Evolutionary conservation across 2,329 filamentous ascomycete genomes (phyloP).

Genomic region (Hymenoscyphus scutula): DNA sequence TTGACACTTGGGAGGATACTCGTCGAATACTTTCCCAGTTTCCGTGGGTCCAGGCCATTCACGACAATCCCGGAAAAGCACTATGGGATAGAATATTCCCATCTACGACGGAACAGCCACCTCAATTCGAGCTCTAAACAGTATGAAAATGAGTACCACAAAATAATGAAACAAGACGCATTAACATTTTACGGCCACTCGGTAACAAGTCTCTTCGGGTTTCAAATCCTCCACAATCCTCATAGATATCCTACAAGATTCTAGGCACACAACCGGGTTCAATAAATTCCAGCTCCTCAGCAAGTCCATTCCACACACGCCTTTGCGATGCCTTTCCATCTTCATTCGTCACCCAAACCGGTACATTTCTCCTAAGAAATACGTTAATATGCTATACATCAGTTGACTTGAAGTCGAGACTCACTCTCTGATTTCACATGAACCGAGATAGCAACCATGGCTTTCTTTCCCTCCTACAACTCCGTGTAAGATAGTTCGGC

Average conservation of each 20-base stretch:
- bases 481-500: constrained; percentile 33
- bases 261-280: constrained; percentile 26
- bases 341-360: constrained; percentile 24
- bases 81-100: background rate
- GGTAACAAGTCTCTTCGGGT: no score
- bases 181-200: no score
- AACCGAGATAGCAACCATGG: constrained; percentile 25
- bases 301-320: constrained; percentile 33
- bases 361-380: background rate
- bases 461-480: constrained; percentile 30
- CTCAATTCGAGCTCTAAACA: background rate
- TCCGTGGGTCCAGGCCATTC: background rate
- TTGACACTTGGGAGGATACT: background rate
- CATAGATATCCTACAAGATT: background rate
- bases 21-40: background rate
- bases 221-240: background rate
- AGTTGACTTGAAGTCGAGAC: constrained; percentile 8
- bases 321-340: constrained; percentile 30
- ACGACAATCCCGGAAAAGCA: background rate
- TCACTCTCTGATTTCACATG: constrained; percentile 21
- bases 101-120: background rate
- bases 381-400: background rate
- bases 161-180: no score
- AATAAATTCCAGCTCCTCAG: constrained; percentile 32
- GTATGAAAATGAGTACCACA: background rate